Evolutionary conservation across 2,329 filamentous ascomycete genomes (phyloP), one percentile per base, ranked within the genome.

Genomic region (Ramichloridium luteum): DNA sequence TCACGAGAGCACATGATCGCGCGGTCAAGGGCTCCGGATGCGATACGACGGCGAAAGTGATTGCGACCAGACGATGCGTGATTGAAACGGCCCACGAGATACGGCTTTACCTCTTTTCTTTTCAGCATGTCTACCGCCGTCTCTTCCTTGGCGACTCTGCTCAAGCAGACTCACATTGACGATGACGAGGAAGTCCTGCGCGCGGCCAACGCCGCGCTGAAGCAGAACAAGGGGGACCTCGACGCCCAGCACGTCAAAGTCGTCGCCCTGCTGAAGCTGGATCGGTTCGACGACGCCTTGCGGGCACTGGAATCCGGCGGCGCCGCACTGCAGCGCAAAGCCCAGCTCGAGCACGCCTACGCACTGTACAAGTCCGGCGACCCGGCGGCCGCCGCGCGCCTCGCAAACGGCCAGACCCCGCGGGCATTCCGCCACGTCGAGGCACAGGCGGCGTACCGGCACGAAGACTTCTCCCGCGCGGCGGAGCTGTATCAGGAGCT

Each of bases 301-400:
- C 72, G 73, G 37, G 68, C 73, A 34, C 68, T 88, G 37, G 70
- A 75, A 37, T 71, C 75, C 20, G 74, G 66, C 12, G 74, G 74
- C 29, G 62, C 70, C 36, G 63, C 60, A 41, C 59, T 86, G 35
- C 71, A 76, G 50, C 61, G 69, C 23, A 58, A 59, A 35, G 81
- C 77, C 43, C 50, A 59, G 11, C 64, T 86, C 26, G 82, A 86
- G 55, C 77, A 77, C 52, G 72, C 79, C 2, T 92, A 92, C 60
- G 77, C 80, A n/a, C 67, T 86, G 13, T 92, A 90, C 61, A 90
- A 86, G 61, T 70, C 72, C 1, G 80, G 80, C 14, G 67, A 74
- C 41, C 67, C 83, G 1, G 61, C 68, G 13, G 75, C 77, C 35
- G 81, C 82, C 13, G 65, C 69, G 15, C 55, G 65, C 16, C 51